Percentiles rank a stretch among this genome's conserved stretches.
Evolutionary conservation across 2,329 filamentous ascomycete genomes (phyloP).

Genomic region (Trichophyton schoenleinii): DNA sequence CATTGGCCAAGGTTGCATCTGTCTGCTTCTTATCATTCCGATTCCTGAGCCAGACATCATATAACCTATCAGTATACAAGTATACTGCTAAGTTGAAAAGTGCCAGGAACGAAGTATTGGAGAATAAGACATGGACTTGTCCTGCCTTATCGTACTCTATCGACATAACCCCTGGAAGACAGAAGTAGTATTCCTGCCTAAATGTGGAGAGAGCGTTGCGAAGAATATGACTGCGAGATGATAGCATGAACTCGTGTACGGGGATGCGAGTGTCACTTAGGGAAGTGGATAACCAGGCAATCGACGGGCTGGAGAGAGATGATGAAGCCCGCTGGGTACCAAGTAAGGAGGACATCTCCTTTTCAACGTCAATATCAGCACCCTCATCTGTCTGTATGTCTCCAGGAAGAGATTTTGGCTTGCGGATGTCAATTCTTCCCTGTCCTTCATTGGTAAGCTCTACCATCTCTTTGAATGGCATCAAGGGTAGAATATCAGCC

Average conservation of each 20-base stretch:
- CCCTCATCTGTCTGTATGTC: neutral
- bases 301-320: constrained; percentile 18
- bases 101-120: constrained; percentile 61
- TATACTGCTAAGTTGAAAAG: constrained; percentile 70
- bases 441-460: neutral
- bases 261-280: constrained; percentile 61
- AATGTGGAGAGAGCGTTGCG: constrained; percentile 49
- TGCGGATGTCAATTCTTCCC: constrained; percentile 29
- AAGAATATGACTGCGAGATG: constrained; percentile 59
- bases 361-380: neutral
- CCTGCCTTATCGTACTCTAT: constrained; percentile 43
- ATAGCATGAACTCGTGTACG: constrained; percentile 68
- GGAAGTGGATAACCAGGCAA: constrained; percentile 40
- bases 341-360: neutral
- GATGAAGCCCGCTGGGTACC: constrained; percentile 18
- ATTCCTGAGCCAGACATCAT: constrained; percentile 79
- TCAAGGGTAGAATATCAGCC: constrained; percentile 58
- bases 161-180: constrained; percentile 48
- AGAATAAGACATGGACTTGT: constrained; percentile 51
- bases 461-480: constrained; percentile 52
- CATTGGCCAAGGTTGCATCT: constrained; percentile 50
- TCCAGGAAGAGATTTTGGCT: neutral
- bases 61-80: constrained; percentile 62
- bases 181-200: constrained; percentile 42
- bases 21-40: constrained; percentile 44